A percentile compares a stretch with the other conserved stretches of the same genome.
phyloP scores from a whole-genome alignment of 345 rosid species.

The Eucalyptus erythrocorys region DNA sequence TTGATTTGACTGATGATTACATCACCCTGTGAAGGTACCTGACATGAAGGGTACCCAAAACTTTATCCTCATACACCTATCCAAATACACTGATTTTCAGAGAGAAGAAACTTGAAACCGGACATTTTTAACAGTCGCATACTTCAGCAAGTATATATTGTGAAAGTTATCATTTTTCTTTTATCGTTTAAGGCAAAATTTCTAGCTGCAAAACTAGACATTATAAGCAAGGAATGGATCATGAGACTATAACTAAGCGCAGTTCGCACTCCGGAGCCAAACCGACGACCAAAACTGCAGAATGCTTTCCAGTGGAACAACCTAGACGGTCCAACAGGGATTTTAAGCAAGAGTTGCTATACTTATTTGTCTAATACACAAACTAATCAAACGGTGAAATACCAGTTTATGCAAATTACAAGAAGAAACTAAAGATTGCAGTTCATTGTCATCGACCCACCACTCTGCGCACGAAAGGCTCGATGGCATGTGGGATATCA shows the following conservation, averaged over 20 bases:
- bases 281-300: neutral
- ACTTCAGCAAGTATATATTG: neutral
- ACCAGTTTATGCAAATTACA: neutral
- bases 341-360: neutral
- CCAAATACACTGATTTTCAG: neutral
- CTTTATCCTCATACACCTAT: neutral
- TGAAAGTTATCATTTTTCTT: neutral
- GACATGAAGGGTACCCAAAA: neutral
- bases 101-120: neutral
- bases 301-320: neutral
- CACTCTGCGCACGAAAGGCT: conserved; percentile 30
- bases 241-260: neutral
- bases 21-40: neutral
- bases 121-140: neutral
- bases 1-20: neutral
- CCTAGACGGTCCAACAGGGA: neutral
- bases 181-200: neutral
- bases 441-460: conserved; percentile 8
- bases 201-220: neutral
- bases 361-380: neutral
- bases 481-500: conserved; percentile 20
- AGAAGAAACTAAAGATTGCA: neutral
- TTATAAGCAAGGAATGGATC: neutral
- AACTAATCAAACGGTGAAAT: neutral
- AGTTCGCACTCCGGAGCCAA: neutral